Evolutionary conservation across 2,329 filamentous ascomycete genomes (phyloP).

Genomic region (Alternaria longipes): DNA sequence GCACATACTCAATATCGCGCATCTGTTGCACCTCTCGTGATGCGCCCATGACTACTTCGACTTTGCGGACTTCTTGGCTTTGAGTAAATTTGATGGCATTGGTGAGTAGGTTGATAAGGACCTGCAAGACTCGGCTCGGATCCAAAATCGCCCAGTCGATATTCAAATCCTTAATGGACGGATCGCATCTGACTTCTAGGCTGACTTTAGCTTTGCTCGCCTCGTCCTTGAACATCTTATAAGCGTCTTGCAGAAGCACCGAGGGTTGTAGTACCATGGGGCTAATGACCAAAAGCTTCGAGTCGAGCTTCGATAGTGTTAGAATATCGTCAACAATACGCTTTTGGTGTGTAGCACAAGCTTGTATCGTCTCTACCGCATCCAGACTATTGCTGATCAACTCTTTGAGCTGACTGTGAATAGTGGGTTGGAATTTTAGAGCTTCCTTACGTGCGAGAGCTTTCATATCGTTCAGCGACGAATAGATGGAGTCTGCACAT

Average conservation of each 20-base stretch:
- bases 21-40: conserved; percentile 7
- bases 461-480: conserved; percentile 14
- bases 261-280: conserved; percentile 28
- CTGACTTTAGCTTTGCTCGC: conserved; percentile 23
- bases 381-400: conserved; percentile 22
- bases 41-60: conserved; percentile 14
- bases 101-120: conserved; percentile 44
- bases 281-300: conserved; percentile 32
- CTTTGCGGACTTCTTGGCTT: conserved; percentile 10
- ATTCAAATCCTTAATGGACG: conserved; percentile 16
- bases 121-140: conserved; percentile 28
- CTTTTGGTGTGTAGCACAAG: conserved; percentile 43
- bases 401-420: conserved; percentile 10
- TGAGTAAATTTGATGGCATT: conserved; percentile 48
- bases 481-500: conserved; percentile 32
- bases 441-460: background rate
- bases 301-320: conserved; percentile 32
- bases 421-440: conserved; percentile 1
- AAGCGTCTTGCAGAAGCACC: conserved; percentile 25
- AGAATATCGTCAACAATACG: conserved; percentile 40
- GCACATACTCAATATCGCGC: conserved; percentile 15
- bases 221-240: conserved; percentile 38
- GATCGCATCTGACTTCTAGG: conserved; percentile 19
- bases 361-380: conserved; percentile 35
- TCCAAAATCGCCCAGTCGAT: conserved; percentile 27